Conservation (phyloP, 495 filamentous ascomycete species). For the Hypoxylon fuscum region DNA sequence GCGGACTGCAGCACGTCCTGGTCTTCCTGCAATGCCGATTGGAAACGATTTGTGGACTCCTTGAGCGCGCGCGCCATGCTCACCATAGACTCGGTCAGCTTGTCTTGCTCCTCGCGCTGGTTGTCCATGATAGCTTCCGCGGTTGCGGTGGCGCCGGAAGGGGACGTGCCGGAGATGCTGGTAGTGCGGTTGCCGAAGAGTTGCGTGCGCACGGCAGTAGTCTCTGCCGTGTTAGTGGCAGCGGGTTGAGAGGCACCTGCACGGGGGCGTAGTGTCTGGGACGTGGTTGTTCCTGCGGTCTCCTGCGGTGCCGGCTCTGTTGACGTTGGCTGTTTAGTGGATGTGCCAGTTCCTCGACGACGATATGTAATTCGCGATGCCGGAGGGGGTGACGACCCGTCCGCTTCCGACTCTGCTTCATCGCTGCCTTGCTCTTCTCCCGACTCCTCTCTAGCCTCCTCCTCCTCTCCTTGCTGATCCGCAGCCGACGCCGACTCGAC, state of each 20-base stretch:
- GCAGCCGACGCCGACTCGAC: slow-evolving; percentile 47
- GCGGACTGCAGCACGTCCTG: slow-evolving; percentile 74
- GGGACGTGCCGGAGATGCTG: background rate
- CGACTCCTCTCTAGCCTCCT: too few relatives aligned
- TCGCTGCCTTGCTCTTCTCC: too few relatives aligned
- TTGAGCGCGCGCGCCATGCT: slow-evolving; percentile 82
- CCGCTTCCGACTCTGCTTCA: slow-evolving; percentile 1
- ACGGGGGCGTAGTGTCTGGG: slow-evolving; percentile 40
- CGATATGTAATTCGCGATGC: slow-evolving; percentile 27
- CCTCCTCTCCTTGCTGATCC: slow-evolving; percentile 24
- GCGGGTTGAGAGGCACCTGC: slow-evolving; percentile 30
- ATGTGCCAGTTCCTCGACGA: slow-evolving; percentile 12
- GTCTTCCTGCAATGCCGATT: slow-evolving; percentile 74
- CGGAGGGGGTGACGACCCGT: slow-evolving; percentile 11
- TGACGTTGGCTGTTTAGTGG: slow-evolving; percentile 15
- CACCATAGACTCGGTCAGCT: slow-evolving; percentile 82
- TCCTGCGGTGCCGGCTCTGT: slow-evolving; percentile 14
- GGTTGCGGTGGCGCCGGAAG: slow-evolving; percentile 47
- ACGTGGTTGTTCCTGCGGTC: slow-evolving; percentile 36
- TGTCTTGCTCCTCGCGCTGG: slow-evolving; percentile 82
- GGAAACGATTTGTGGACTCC: slow-evolving; percentile 73
- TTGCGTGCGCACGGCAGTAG: slow-evolving; percentile 44
- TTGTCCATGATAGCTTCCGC: slow-evolving; percentile 76
- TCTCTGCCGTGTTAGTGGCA: slow-evolving; percentile 29
- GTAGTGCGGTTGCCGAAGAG: slow-evolving; percentile 48